These are phyloP conservation scores for Rhizophagus prolifer DNA, from an alignment of 192 early-diverging fungal genomes.

Conservation along the genomic window DNA sequence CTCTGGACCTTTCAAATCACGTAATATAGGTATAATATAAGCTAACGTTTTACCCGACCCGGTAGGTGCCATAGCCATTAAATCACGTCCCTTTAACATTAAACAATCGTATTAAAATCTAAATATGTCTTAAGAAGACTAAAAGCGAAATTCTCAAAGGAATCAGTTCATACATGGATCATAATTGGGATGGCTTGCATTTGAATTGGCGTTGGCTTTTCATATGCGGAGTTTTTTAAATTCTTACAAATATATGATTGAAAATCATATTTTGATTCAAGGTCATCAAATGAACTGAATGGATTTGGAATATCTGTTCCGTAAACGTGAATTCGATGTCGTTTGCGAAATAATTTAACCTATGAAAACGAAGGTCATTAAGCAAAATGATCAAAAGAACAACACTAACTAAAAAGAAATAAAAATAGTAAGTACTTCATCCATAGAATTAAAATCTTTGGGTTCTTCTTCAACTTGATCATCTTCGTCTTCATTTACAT, in stretches of 20 bases:
- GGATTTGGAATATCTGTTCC: slow-evolving; percentile 88
- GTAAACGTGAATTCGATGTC: slow-evolving; percentile 77
- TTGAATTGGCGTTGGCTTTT: slow-evolving; percentile 85
- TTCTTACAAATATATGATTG: slow-evolving; percentile 74
- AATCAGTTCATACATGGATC: slow-evolving; percentile 57
- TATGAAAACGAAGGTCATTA: slow-evolving; percentile 23
- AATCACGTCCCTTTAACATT: slow-evolving; percentile 66
- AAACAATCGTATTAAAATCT: neutral
- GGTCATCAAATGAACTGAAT: slow-evolving; percentile 75
- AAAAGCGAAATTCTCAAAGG: too few species aligned
- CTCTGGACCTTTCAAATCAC: slow-evolving; percentile 74
- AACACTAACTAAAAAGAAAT: too few species aligned
- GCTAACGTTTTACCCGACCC: slow-evolving; percentile 98
- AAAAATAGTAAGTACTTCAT: neutral
- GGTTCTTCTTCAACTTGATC: slow-evolving; percentile 27
- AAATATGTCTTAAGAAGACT: too few species aligned
- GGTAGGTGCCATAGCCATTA: slow-evolving; percentile 96
- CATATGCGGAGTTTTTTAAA: slow-evolving; percentile 65
- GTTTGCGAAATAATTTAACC: slow-evolving; percentile 68
- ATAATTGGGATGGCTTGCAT: slow-evolving; percentile 91
- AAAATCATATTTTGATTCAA: slow-evolving; percentile 70
- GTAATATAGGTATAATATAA: slow-evolving; percentile 88
- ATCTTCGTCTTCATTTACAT: slow-evolving; percentile 25
- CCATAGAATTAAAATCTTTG: neutral
- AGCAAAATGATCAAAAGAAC: neutral